Percentiles rank a stretch among this genome's conserved stretches.
Evolutionary conservation across 2,329 filamentous ascomycete species (phyloP).

Genomic region (Eutypa lata): DNA sequence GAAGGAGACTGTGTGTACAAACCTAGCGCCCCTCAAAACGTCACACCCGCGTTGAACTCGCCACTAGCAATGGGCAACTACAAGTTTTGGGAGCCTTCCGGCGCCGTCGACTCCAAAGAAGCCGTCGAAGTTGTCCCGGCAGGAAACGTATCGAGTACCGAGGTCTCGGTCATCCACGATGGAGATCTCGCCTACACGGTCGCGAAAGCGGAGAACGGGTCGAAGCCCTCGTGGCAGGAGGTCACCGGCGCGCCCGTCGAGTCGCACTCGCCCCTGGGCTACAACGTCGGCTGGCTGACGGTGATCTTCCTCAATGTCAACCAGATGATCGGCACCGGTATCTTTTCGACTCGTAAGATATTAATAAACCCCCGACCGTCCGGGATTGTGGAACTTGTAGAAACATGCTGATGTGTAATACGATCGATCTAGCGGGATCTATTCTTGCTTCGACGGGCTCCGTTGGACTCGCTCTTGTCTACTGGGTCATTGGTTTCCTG

Average conservation of each 20-base stretch:
- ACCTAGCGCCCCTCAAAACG: too few relatives aligned
- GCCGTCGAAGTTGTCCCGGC: conserved; percentile 4
- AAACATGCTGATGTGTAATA: neutral
- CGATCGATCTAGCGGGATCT: conserved; percentile 35
- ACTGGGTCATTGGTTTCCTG: conserved; percentile 52
- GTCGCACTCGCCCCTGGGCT: conserved; percentile 55
- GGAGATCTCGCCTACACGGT: conserved; percentile 24
- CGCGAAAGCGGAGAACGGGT: conserved; percentile 38
- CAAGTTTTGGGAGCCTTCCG: conserved; percentile 14
- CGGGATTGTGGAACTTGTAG: too few relatives aligned
- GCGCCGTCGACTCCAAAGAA: conserved; percentile 4
- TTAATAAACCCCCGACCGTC: neutral
- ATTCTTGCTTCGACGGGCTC: conserved; percentile 50
- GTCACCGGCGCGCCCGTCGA: conserved; percentile 61
- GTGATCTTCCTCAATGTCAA: conserved; percentile 57
- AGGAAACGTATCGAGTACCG: conserved; percentile 12
- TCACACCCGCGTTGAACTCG: too few relatives aligned
- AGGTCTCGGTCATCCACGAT: conserved; percentile 23
- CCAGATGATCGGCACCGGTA: conserved; percentile 62
- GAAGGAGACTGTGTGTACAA: too few relatives aligned
- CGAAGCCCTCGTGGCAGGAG: conserved; percentile 52
- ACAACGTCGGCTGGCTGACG: conserved; percentile 52
- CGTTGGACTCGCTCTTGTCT: conserved; percentile 50
- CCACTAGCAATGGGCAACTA: conserved; percentile 15
- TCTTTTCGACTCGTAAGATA: conserved; percentile 42